These are phyloP conservation scores for Clavulina sp. DNA, from an alignment of 768 basidiomycete genomes.

Conservation along the genomic window DNA sequence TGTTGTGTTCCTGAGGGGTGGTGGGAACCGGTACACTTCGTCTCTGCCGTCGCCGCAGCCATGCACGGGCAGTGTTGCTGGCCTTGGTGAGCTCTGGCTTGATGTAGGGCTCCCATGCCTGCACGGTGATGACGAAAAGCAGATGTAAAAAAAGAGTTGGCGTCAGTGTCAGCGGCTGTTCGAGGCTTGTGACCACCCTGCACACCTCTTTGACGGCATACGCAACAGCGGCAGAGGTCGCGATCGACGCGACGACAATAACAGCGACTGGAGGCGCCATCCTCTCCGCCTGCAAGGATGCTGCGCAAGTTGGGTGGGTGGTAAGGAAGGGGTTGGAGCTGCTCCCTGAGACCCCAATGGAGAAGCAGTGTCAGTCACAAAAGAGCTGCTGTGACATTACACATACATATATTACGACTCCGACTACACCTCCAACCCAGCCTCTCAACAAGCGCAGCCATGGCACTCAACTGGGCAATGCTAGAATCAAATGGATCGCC, in stretches of 20 bases:
- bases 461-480: no score
- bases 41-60: neutral
- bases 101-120: slow-evolving; percentile 1
- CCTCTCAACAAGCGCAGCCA: no score
- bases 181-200: no score
- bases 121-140: neutral
- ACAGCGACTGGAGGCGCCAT: neutral
- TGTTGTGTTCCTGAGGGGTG: no score
- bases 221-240: neutral
- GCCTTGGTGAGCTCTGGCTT: neutral
- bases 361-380: no score
- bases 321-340: no score
- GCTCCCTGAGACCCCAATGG: no score
- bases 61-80: neutral
- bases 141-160: neutral
- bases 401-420: no score
- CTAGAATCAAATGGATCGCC: no score
- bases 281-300: neutral
- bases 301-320: neutral
- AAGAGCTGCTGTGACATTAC: no score
- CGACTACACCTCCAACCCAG: no score
- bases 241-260: neutral
- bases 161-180: no score
- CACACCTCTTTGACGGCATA: neutral
- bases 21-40: neutral